A percentile compares a stretch with the other conserved stretches of the same genome.
phyloP scores from a whole-genome alignment of 441 rosid genomes.

The Adansonia gregorii region DNA sequence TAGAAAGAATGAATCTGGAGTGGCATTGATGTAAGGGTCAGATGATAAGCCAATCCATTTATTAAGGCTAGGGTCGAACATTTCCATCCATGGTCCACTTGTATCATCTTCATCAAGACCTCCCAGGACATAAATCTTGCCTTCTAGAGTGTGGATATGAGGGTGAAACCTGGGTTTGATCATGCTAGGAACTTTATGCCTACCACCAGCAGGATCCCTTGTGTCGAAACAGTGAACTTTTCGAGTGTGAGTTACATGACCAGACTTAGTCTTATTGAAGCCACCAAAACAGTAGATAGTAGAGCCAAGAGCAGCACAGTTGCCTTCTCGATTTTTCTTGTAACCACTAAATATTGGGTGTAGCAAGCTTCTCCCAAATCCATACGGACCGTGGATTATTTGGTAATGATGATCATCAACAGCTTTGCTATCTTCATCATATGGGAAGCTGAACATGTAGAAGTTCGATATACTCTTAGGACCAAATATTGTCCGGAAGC shows the following conservation, averaged over 20 bases:
- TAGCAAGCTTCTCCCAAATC: conserved; percentile 1
- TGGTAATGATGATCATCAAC: not conserved
- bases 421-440: not conserved
- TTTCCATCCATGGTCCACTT: not conserved
- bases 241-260: not conserved
- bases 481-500: not conserved
- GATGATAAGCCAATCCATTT: not conserved
- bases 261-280: not conserved
- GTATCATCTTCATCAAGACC: not conserved
- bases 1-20: not conserved
- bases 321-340: not conserved
- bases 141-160: not conserved
- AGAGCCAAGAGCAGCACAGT: not conserved
- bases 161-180: not conserved
- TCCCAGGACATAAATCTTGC: conserved; percentile 7
- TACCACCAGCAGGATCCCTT: not conserved
- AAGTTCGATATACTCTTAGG: not conserved
- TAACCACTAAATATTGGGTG: not conserved
- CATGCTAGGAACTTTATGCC: not conserved
- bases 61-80: not conserved
- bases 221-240: not conserved
- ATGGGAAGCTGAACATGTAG: not conserved
- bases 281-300: not conserved
- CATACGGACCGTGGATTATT: not conserved
- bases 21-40: not conserved